phyloP scores from a whole-genome alignment of 805 yeast species.

The Candida patagonica region DNA sequence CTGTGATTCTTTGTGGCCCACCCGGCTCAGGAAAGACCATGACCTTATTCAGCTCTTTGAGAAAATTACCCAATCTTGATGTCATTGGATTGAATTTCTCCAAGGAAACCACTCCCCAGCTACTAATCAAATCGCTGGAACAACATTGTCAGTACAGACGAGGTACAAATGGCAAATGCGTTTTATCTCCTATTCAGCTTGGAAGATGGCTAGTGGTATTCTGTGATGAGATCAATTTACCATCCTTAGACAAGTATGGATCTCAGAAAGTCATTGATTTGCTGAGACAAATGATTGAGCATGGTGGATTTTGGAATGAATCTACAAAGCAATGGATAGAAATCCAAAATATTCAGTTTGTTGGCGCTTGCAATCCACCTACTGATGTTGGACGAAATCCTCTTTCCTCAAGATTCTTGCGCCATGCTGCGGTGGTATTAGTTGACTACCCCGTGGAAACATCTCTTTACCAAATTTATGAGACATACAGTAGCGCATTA shows the following conservation, averaged over 20 bases:
- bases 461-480: slow-evolving; percentile 62
- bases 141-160: slow-evolving; percentile 59
- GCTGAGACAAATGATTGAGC: slow-evolving; percentile 65
- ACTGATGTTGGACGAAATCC: slow-evolving; percentile 63
- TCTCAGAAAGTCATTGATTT: slow-evolving; percentile 65
- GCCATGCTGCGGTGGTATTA: slow-evolving; percentile 57
- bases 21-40: slow-evolving; percentile 97
- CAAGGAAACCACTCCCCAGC: slow-evolving; percentile 59
- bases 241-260: slow-evolving; percentile 60
- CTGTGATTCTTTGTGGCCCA: slow-evolving; percentile 82
- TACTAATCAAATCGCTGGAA: slow-evolving; percentile 55
- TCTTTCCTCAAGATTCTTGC: slow-evolving; percentile 50
- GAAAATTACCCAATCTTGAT: slow-evolving; percentile 47
- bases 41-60: slow-evolving; percentile 65
- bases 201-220: slow-evolving; percentile 74
- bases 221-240: slow-evolving; percentile 87
- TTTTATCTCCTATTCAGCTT: slow-evolving; percentile 47
- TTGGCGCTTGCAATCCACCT: slow-evolving; percentile 95
- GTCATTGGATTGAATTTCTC: slow-evolving; percentile 72
- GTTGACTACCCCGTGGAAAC: slow-evolving; percentile 66
- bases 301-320: slow-evolving; percentile 68
- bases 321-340: slow-evolving; percentile 56
- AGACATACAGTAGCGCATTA: slow-evolving; percentile 44
- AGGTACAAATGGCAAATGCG: slow-evolving; percentile 38
- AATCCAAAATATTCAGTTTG: slow-evolving; percentile 59